These are phyloP conservation scores for Gaertneriomyces semiglobifer DNA, from an alignment of 192 early-diverging fungal species.

Conservation along the genomic window DNA sequence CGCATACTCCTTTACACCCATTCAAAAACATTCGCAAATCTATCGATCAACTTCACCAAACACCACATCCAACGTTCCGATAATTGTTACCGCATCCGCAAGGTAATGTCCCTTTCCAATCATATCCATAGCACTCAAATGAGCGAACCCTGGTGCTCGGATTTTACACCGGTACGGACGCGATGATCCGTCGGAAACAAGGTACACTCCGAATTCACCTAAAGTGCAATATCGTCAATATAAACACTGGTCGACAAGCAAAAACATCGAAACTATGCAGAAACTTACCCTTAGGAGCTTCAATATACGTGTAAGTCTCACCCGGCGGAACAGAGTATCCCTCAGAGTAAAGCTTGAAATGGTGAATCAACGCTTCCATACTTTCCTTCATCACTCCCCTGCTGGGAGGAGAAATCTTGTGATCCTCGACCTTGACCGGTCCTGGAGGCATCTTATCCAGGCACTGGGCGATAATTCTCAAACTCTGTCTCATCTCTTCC, in stretches of 20 bases:
- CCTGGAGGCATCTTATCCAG: slow-evolving; percentile 94
- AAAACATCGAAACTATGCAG: background rate
- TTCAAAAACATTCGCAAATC: too few species aligned
- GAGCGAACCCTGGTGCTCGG: slow-evolving; percentile 91
- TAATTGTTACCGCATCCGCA: slow-evolving; percentile 94
- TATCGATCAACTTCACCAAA: slow-evolving; percentile 69
- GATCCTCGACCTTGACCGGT: slow-evolving; percentile 91
- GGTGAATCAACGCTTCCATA: slow-evolving; percentile 99
- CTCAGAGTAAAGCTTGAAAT: slow-evolving; percentile 99
- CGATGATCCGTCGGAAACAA: slow-evolving; percentile 91
- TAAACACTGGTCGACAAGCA: background rate
- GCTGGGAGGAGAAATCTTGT: slow-evolving; percentile 93
- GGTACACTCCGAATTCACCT: slow-evolving; percentile 92
- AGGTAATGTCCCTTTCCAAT: slow-evolving; percentile 89
- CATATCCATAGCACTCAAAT: slow-evolving; percentile 84
- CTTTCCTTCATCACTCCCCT: slow-evolving; percentile 94
- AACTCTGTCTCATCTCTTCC: slow-evolving; percentile 97
- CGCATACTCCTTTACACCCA: too few species aligned
- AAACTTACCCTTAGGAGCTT: slow-evolving; percentile 85
- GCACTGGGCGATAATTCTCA: slow-evolving; percentile 94
- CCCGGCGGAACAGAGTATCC: slow-evolving; percentile 95
- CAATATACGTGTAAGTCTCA: slow-evolving; percentile 96
- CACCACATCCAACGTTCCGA: slow-evolving; percentile 98
- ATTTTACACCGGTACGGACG: slow-evolving; percentile 98
- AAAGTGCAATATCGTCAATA: background rate